phyloP scores from a whole-genome alignment of 163 green algal genomes.

The Chloroidium sp. region DNA sequence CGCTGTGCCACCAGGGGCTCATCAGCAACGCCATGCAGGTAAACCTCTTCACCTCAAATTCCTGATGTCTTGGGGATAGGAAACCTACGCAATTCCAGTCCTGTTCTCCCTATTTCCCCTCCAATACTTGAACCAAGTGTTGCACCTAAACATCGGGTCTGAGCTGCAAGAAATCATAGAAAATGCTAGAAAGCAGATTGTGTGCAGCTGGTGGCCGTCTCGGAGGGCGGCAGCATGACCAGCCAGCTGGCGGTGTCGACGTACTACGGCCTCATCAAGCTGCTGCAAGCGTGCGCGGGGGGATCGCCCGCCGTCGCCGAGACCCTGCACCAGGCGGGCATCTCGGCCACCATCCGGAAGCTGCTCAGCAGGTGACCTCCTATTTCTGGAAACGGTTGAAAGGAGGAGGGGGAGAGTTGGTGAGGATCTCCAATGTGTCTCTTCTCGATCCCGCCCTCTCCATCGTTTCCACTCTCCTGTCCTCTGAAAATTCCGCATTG shows the following conservation, averaged over 20 bases:
- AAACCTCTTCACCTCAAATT: too few relatives aligned
- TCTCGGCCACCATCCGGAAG: constrained; percentile 51
- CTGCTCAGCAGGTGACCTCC: constrained; percentile 46
- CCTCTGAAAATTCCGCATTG: too few relatives aligned
- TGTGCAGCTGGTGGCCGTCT: constrained; percentile 39
- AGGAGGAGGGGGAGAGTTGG: too few relatives aligned
- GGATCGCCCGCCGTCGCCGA: constrained; percentile 36
- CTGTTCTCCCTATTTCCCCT: not conserved
- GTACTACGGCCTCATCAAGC: constrained; percentile 78
- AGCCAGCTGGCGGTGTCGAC: constrained; percentile 54
- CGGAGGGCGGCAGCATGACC: constrained; percentile 42
- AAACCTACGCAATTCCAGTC: not conserved
- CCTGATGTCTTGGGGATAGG: too few relatives aligned
- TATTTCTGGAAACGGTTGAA: too few relatives aligned
- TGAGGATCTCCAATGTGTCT: too few relatives aligned
- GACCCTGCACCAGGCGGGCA: constrained; percentile 30
- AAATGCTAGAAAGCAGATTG: not conserved
- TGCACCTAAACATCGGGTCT: not conserved
- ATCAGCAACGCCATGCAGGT: constrained; percentile 42
- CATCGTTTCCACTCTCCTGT: too few relatives aligned
- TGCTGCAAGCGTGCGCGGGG: constrained; percentile 70
- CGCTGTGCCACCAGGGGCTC: constrained; percentile 59
- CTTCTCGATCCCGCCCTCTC: too few relatives aligned
- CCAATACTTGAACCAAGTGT: not conserved
- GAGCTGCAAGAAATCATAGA: not conserved